Evolutionary conservation across 805 yeast species (phyloP).

Genomic region (Diddensiella santjacobensis): DNA sequence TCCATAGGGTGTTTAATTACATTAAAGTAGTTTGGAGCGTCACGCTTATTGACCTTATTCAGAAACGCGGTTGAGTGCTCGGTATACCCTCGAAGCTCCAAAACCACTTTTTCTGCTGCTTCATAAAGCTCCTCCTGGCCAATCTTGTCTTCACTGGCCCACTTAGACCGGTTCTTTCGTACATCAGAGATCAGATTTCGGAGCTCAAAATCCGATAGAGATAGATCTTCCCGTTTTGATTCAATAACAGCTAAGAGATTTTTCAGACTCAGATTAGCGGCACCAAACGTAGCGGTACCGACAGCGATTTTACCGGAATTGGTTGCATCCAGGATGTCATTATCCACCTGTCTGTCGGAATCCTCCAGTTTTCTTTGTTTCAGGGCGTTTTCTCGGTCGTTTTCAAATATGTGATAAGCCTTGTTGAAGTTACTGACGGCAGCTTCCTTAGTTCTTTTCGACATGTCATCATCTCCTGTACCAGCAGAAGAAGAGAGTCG

Average conservation of each 20-base stretch:
- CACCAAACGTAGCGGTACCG: slow-evolving; percentile 52
- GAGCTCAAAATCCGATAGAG: slow-evolving; percentile 74
- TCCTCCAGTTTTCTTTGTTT: slow-evolving; percentile 76
- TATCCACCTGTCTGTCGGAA: slow-evolving; percentile 62
- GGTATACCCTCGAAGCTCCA: slow-evolving; percentile 84
- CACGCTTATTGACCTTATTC: slow-evolving; percentile 94
- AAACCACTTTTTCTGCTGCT: slow-evolving; percentile 92
- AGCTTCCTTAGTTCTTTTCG: slow-evolving; percentile 18
- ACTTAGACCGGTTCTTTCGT: slow-evolving; percentile 89
- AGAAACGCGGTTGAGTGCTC: slow-evolving; percentile 96
- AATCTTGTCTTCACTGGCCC: slow-evolving; percentile 93
- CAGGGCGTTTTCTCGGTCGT: slow-evolving; percentile 65
- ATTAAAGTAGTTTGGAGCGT: slow-evolving; percentile 93
- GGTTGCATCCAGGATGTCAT: slow-evolving; percentile 19
- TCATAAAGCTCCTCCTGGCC: slow-evolving; percentile 98
- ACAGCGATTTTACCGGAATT: slow-evolving; percentile 1
- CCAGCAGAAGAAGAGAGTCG: background rate
- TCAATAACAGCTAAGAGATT: slow-evolving; percentile 78
- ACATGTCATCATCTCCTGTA: slow-evolving; percentile 16
- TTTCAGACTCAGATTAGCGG: slow-evolving; percentile 72
- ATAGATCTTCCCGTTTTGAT: slow-evolving; percentile 66
- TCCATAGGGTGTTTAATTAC: slow-evolving; percentile 96
- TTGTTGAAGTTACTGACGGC: slow-evolving; percentile 40
- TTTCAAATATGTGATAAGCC: slow-evolving; percentile 63
- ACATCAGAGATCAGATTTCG: slow-evolving; percentile 86